Percentiles rank a stretch among this genome's conserved stretches.
Evolutionary conservation across 176 grass and related monocot genomes (phyloP).

Genomic region (Dactylis glomerata): DNA sequence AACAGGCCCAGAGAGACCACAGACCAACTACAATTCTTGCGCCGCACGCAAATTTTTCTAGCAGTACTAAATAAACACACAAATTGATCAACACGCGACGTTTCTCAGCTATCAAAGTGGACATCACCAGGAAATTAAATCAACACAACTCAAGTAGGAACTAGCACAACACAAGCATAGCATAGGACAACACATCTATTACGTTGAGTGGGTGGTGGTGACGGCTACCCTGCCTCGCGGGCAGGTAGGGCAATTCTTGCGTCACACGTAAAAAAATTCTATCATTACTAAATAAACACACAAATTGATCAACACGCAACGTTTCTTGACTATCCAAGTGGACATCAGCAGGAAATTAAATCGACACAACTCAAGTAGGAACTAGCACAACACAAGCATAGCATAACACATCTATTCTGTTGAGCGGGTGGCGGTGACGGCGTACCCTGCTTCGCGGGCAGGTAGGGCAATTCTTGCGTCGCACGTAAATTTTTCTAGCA

Average conservation of each 20-base stretch:
- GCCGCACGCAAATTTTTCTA: not conserved
- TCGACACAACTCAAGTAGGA: not conserved
- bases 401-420: not conserved
- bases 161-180: not conserved
- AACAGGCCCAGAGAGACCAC: too few species aligned
- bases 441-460: conserved; percentile 20
- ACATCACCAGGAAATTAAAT: not conserved
- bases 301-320: not conserved
- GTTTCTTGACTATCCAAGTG: not conserved
- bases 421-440: not conserved
- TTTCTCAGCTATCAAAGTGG: not conserved
- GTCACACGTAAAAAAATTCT: too few species aligned
- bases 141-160: not conserved
- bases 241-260: conserved; percentile 28
- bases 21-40: not conserved
- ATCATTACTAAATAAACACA: not conserved
- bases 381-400: not conserved
- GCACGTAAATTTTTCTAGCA: too few species aligned
- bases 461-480: conserved; percentile 29
- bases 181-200: not conserved
- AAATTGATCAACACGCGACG: not conserved
- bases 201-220: not conserved
- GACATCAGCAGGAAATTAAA: not conserved
- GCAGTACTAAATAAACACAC: not conserved
- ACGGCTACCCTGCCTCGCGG: conserved; percentile 12